Conservation (phyloP, 805 yeast species). For the Metschnikowia amazonensis region DNA sequence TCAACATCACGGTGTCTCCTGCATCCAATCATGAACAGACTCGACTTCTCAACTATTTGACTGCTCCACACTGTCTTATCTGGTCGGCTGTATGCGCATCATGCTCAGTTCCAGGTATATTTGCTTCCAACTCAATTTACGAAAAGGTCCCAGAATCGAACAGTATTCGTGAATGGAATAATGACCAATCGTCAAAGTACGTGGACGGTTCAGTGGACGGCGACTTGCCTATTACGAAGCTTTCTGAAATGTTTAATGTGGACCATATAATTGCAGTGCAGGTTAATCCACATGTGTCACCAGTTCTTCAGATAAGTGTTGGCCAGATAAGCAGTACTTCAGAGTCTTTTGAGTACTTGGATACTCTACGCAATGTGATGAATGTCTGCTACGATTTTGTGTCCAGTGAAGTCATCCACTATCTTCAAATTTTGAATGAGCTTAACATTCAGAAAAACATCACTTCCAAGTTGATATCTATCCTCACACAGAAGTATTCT, state of each 20-base stretch:
- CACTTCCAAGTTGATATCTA: conserved; percentile 67
- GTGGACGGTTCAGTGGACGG: conserved; percentile 96
- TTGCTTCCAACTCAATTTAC: conserved; percentile 78
- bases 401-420: conserved; percentile 73
- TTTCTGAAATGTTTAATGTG: conserved; percentile 95
- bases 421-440: conserved; percentile 67
- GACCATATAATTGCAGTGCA: conserved; percentile 97
- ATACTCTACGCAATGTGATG: conserved; percentile 49
- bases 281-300: conserved; percentile 94
- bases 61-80: conserved; percentile 75
- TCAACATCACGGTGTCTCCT: conserved; percentile 91
- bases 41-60: conserved; percentile 68
- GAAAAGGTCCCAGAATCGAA: conserved; percentile 79
- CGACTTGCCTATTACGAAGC: conserved; percentile 84
- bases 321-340: conserved; percentile 58
- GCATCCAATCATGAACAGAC: conserved; percentile 91
- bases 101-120: conserved; percentile 90
- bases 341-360: conserved; percentile 52
- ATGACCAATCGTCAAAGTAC: conserved; percentile 66
- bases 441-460: conserved; percentile 71
- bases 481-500: conserved; percentile 80
- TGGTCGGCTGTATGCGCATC: conserved; percentile 94
- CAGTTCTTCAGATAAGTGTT: conserved; percentile 67
- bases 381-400: conserved; percentile 55
- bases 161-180: conserved; percentile 75